Percentiles rank a stretch among this genome's conserved stretches.
Conservation (phyloP, 352 stramenopile species). For the Pythium rhizo-oryzae region DNA sequence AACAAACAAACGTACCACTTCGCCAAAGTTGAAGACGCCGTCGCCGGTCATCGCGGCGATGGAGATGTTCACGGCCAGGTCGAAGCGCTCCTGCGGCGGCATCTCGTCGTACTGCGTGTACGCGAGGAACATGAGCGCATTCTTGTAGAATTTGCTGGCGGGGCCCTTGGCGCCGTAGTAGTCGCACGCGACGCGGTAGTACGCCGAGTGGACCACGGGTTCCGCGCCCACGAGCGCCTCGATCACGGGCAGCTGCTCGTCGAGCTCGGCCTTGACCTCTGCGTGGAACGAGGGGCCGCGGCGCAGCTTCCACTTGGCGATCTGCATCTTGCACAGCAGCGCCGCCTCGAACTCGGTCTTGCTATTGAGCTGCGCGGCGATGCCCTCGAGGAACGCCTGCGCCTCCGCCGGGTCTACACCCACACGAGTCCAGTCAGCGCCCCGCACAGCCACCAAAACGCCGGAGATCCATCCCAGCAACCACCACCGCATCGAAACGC, state of each 20-base stretch:
- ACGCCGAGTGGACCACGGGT: constrained; percentile 92
- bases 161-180: constrained; percentile 93
- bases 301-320: constrained; percentile 71
- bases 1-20: constrained; percentile 82
- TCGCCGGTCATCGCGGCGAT: constrained; percentile 97
- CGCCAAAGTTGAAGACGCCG: constrained; percentile 98
- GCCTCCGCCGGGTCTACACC: constrained; percentile 55
- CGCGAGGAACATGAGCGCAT: constrained; percentile 95
- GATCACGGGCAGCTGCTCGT: constrained; percentile 78
- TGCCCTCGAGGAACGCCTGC: constrained; percentile 73
- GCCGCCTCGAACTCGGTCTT: constrained; percentile 70
- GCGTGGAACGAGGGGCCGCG: constrained; percentile 53
- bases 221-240: constrained; percentile 85
- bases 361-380: constrained; percentile 54
- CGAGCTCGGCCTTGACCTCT: constrained; percentile 67
- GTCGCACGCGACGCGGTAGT: constrained; percentile 91
- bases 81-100: constrained; percentile 72
- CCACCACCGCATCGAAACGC: constrained; percentile 8
- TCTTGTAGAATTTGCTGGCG: constrained; percentile 97
- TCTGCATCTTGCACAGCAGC: constrained; percentile 81
- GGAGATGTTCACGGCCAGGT: constrained; percentile 94
- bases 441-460: background rate
- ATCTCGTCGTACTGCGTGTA: constrained; percentile 95
- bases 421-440: too few species aligned
- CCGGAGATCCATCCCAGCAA: too few species aligned